Base-by-base conservation (phyloP, 2,329 filamentous ascomycete genomes). In the Pseudofabraea citricarpa region DNA sequence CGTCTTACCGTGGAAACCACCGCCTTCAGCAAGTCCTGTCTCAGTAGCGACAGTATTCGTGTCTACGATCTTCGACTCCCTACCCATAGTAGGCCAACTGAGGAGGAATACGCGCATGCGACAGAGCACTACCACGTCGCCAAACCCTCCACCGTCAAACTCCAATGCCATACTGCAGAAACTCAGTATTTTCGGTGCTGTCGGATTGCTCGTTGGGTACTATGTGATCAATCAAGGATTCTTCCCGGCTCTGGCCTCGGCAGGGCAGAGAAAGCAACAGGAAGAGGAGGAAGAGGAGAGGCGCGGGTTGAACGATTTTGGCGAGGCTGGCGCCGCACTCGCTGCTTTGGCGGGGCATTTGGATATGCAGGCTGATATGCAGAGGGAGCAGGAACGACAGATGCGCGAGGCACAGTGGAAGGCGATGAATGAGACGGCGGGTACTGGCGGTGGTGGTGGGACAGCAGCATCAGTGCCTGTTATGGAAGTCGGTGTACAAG, bases 171-270 rank as follows among this genome's bases (percentile, higher is more conserved):
- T 56, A 8, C 45, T 50, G 2, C 41, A 52, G 10, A 35, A 59
- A 33, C 52, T 56, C 3, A 52, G 56, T 10, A 35, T 62, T 6
- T 47, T 60, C 27, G 58, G 56, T 24, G 53, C 55, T 16, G 46
- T 61, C 1, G 57, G 54, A 3, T 33, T 59, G n/a, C 49, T 60
- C 22, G 44, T 60, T 15, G 60, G 57, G 18, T 64, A 55, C 50
- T n/a, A n/a, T n/a, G 57, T 55, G 36, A 52, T 60, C 24, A 59
- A 62, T 41, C 50, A 60, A 41, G 64, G 59, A 15, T 43, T 62
- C 3, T 52, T 64, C 12, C 49, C 49, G n/a, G 43, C 51, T 10
- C 49, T 44, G 26, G 39, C 45, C 9, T 41, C 44, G 8, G 38
- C 51, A 40, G n/a, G n/a, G n/a, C n/a, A n/a, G n/a, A n/a, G n/a